Base-by-base conservation (phyloP, 805 yeast species). In the Candida nemodendra region DNA sequence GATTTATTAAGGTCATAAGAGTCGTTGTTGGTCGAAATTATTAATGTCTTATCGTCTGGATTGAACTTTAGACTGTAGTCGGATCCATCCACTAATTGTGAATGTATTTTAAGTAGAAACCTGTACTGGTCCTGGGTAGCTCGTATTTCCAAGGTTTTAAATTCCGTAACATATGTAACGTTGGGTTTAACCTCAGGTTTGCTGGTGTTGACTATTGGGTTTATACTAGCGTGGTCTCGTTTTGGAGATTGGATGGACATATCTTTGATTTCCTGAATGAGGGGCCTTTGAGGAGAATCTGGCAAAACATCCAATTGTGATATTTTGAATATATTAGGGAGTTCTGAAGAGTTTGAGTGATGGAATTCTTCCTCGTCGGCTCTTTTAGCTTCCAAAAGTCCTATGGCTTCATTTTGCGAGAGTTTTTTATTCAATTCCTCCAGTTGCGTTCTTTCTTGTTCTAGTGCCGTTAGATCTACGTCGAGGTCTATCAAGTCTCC, bases 191-290 rank as follows among this genome's bases (percentile, higher is more conserved):
- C 13, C 25, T 11, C 13, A 16, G 14, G 1, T 17, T 15, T 13
- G 39, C 27, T 26, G 11, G 24, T 32, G 18, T 23, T 21, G 17
- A 26, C 15, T 30, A 30, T 30, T 9, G 8, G 9, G 9, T 19
- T 18, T 17, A 29, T 29, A 18, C 18, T 28, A 18, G 17, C 4
- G 19, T 9, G 27, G 30, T 42, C 38, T 40, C 27, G 8, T 18
- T 18, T 16, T 18, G 16, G 13, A 7, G n/a, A 15, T 22, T 13
- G 12, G 12, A 21, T 16, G 17, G 19, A 16, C 16, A 34, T 47
- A 63, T 59, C 6, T 57, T 68, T 64, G 11, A 81, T 68, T 42
- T 79, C 87, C 52, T 78, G 71, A 28, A 81, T 80, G 39, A 80
- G 50, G 6, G 78, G 78, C 36, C 61, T 70, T 19, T 36, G 34